Conservation (phyloP, 2,329 filamentous ascomycete species). For the Botrytis pseudocinerea region DNA sequence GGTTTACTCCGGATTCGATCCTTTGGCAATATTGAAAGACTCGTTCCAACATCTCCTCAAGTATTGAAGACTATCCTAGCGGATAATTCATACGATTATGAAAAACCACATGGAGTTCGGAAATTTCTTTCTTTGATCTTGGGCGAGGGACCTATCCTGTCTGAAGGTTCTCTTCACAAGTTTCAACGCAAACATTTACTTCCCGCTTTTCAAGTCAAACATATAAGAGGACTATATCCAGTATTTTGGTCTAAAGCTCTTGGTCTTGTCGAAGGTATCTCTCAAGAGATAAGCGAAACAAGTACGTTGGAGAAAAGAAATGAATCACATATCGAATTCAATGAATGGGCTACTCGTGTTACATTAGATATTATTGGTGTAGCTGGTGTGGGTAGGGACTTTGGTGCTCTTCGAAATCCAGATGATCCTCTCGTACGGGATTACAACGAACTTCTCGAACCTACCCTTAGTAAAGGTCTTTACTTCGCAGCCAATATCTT, state of each 20-base stretch:
- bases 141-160: conserved; percentile 66
- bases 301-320: conserved; percentile 40
- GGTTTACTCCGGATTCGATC: conserved; percentile 66
- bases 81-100: conserved; percentile 67
- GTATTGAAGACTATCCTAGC: conserved; percentile 68
- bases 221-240: conserved; percentile 80
- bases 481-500: conserved; percentile 61
- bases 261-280: conserved; percentile 65
- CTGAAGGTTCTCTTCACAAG: conserved; percentile 85
- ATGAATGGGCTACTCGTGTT: conserved; percentile 62
- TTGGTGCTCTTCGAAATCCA: conserved; percentile 62
- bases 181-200: conserved; percentile 71
- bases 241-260: conserved; percentile 77
- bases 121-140: conserved; percentile 62
- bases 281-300: conserved; percentile 46
- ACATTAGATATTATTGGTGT: conserved; percentile 74
- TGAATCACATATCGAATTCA: conserved; percentile 54
- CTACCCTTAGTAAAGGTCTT: conserved; percentile 52
- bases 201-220: conserved; percentile 78
- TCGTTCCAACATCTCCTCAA: conserved; percentile 60
- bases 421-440: conserved; percentile 57
- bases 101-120: conserved; percentile 58
- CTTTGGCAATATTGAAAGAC: conserved; percentile 59
- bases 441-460: conserved; percentile 57
- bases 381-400: conserved; percentile 71